Evolutionary conservation across 805 yeast genomes (phyloP), one percentile per base, ranked within the genome.

Genomic region (Ogataea allantospora): DNA sequence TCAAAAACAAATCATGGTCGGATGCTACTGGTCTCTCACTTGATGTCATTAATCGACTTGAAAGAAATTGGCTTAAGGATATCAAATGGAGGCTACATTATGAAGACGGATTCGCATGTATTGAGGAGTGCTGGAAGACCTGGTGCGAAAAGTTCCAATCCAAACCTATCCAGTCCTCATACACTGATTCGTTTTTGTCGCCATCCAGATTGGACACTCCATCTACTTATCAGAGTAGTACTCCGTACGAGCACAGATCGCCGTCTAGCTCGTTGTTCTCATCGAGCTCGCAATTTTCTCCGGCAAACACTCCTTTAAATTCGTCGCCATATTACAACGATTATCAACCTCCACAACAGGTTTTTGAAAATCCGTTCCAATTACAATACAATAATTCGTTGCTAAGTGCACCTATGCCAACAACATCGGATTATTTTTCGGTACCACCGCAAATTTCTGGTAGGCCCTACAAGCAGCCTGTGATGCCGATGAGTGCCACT

Each of bases 1-100:
- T 91, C 58, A 88, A 95, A 44, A 91, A 91, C 66, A 81, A 80
- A 55, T 87, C 96, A 6, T 91, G 99, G 99, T 77, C 88, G 27
- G 88, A 88, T 45, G 98, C 97, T n/a, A 85, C 96, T 5, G 95
- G 95, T 13, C 72, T 91, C 46, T 63, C 76, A 6, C 69, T 86
- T 32, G 55, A 55, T 2, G 62, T 72, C 23, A 71, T 91, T 46
- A 88, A 89, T 54, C 53, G 58, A 12, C 65, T 77, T 44, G 99
- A 91, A 66, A 75, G 74, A 37, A 68, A 66, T 30, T 91, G 67
- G 67, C 43, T 62, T 10, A 25, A 30, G 13, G 44, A 38, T 11
- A 50, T 63, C 22, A 50, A 50, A 21, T 62, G 65, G 61, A 53
- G 53, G 33, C 45, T 62, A 26, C 62, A 57, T 39, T 54, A 58